Conservation (phyloP, 495 filamentous ascomycete species). For the Jackrogersella minutella region DNA sequence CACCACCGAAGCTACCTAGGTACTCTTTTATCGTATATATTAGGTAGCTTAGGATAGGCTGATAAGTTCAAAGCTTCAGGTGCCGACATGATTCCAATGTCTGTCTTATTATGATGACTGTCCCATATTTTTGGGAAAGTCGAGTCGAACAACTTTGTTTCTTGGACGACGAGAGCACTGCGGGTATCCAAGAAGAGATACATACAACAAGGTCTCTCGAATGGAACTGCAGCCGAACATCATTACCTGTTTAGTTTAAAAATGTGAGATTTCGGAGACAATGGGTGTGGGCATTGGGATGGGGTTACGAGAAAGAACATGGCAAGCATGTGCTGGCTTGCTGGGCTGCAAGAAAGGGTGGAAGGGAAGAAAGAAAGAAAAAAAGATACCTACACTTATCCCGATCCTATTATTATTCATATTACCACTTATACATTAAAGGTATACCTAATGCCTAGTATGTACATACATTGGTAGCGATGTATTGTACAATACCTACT, state of each 20-base stretch:
- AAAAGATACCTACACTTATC: constrained; percentile 14
- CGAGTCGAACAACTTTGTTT: constrained; percentile 30
- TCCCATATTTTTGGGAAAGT: no score
- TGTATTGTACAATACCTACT: no score
- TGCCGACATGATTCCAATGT: not conserved
- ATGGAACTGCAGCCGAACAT: constrained; percentile 35
- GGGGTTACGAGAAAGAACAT: constrained; percentile 40
- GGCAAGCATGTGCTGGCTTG: constrained; percentile 38
- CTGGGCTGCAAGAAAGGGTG: no score
- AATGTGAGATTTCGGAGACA: constrained; percentile 39
- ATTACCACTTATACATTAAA: not conserved
- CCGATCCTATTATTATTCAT: constrained; percentile 11
- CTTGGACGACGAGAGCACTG: constrained; percentile 20
- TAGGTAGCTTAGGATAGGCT: not conserved
- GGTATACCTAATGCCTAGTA: constrained; percentile 1
- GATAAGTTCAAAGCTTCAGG: not conserved
- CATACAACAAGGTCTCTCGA: constrained; percentile 26
- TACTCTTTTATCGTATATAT: not conserved
- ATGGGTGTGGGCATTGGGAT: constrained; percentile 21
- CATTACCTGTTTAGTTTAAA: constrained; percentile 28
- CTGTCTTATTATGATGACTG: not conserved
- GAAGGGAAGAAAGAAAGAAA: not conserved
- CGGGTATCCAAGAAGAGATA: constrained; percentile 31
- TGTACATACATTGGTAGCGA: no score
- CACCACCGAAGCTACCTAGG: not conserved